Evolutionary conservation across 345 rosid species (phyloP), one percentile per base, ranked within the genome.

Genomic region (Zanthoxylum bungeanum): DNA sequence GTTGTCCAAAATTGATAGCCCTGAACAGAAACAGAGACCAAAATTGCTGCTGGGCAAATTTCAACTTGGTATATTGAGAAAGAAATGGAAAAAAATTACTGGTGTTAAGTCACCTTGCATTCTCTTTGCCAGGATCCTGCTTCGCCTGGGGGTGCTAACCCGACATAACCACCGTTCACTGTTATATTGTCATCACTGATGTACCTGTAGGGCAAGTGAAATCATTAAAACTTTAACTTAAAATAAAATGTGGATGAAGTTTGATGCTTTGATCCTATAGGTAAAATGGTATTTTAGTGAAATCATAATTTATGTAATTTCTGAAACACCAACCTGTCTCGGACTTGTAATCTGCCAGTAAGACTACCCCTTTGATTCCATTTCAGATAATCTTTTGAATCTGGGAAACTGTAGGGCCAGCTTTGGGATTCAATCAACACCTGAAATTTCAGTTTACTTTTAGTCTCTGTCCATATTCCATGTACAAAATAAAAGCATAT

Each of bases 51-150:
- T n/a, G 21, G 19, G 34, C 51, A 3, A 67, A 37, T 14, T 14
- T 61, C 4, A 61, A 61, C 19, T 6, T 2, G 0, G 3, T 57
- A 16, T n/a, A 2, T 55, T 9, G 59, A 4, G 1, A 25, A 55
- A 55, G 24, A 22, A 55, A 22, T 11, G 31, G 8, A 42, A 27
- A 9, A n/a, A 46, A 64, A 4, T 12, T 22, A 40, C 16, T 5
- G 16, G 33, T 21, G 51, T 25, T 40, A 44, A 4, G 17, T 52
- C 53, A 83, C 97, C 83, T 91, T 93, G 77, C 84, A 73, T 80
- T 91, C 98, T 22, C 36, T 76, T 81, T 92, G 97, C 98, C 98
- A 94, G 4, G 95, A 87, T 47, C 97, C 98, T 21, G 63, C 69
- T 4, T 87, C 95, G 44, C 97, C 98, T 6, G 90, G 92, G 1